phyloP scores from a whole-genome alignment of 2,329 filamentous ascomycete species.

The Aspergillus unguis region DNA sequence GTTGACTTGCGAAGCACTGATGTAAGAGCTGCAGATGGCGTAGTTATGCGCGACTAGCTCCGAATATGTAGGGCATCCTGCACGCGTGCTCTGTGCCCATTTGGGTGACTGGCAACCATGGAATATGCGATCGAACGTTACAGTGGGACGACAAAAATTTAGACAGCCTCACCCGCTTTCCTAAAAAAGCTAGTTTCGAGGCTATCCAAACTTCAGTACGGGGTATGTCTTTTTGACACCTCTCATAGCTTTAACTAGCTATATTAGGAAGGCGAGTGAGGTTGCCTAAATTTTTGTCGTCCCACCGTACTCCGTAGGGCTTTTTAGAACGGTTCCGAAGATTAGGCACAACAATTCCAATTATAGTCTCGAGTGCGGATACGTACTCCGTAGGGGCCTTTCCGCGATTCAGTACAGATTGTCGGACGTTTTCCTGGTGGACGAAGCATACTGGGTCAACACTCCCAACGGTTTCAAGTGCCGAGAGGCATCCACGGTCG shows the following conservation, averaged over 20 bases:
- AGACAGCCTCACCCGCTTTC: too few relatives aligned
- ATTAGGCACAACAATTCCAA: background rate
- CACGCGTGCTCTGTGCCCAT: slow-evolving; percentile 1
- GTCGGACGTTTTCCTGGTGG: background rate
- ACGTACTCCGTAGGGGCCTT: slow-evolving; percentile 1
- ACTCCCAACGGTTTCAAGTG: background rate
- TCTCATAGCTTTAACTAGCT: too few relatives aligned
- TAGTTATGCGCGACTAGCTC: background rate
- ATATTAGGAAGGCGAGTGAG: too few relatives aligned
- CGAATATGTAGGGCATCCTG: slow-evolving; percentile 1
- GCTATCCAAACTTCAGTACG: too few relatives aligned
- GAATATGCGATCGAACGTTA: background rate
- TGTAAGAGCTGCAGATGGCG: slow-evolving; percentile 1
- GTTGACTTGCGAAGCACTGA: background rate
- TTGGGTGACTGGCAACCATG: background rate
- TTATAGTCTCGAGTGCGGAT: background rate
- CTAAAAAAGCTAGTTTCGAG: background rate
- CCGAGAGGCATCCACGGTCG: background rate
- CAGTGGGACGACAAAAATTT: too few relatives aligned
- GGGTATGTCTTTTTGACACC: too few relatives aligned
- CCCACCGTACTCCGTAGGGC: background rate
- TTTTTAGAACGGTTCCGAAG: slow-evolving; percentile 3
- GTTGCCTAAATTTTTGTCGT: too few relatives aligned
- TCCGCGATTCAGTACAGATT: slow-evolving; percentile 15
- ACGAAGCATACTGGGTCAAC: background rate